These are phyloP conservation scores for Trichoderma asperellum DNA, from an alignment of 2,329 filamentous ascomycete species.

Conservation along the genomic window DNA sequence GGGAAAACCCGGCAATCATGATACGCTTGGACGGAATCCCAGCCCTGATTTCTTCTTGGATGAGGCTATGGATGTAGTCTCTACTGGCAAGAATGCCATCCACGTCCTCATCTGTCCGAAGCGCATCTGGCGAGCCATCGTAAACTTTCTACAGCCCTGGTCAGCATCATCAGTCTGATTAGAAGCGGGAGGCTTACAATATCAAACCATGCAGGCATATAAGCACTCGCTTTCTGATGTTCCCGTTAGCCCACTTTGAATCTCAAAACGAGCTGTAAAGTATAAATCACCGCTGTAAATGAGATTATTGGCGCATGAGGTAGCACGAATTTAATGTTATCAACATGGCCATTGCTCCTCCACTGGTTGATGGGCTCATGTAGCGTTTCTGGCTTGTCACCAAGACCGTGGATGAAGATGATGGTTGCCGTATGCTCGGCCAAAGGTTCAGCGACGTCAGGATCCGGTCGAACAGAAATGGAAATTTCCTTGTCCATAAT, in stretches of 20 bases:
- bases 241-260: background rate
- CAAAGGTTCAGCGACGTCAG: conserved; percentile 76
- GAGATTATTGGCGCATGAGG: conserved; percentile 87
- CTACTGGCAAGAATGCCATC: conserved; percentile 72
- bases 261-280: background rate
- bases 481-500: background rate
- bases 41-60: conserved; percentile 73
- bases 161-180: background rate
- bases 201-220: conserved; percentile 89
- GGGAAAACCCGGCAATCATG: conserved; percentile 83
- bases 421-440: conserved; percentile 90
- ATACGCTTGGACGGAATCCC: conserved; percentile 84
- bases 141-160: conserved; percentile 16
- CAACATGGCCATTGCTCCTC: conserved; percentile 76
- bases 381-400: conserved; percentile 81
- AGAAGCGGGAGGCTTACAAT: conserved; percentile 55
- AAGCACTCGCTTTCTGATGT: conserved; percentile 69
- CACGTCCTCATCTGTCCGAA: conserved; percentile 61
- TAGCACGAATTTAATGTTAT: conserved; percentile 91
- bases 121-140: conserved; percentile 16
- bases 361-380: conserved; percentile 83
- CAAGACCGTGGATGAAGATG: conserved; percentile 91
- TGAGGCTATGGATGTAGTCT: conserved; percentile 76
- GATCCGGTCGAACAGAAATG: conserved; percentile 42
- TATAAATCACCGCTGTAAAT: conserved; percentile 61